Evolutionary conservation across 495 filamentous ascomycete genomes (phyloP), one percentile per base, ranked within the genome.

Genomic region (Hypoxylon cercidicola): DNA sequence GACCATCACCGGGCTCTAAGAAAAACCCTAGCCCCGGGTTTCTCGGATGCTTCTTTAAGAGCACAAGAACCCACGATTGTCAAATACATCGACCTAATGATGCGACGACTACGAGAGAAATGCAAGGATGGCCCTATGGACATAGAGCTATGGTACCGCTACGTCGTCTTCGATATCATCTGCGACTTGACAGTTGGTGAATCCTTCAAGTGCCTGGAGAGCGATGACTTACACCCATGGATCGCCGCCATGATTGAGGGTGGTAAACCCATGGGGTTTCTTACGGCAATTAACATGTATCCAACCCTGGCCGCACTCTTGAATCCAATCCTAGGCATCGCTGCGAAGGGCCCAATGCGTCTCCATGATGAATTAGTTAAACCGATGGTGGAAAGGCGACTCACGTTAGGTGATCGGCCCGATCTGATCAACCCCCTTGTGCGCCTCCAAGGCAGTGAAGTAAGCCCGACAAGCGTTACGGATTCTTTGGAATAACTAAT

Each of bases 141-240:
- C 34, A 69, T 79, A 30, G 68, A 60, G 12, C 49, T 43, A 20
- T 84, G 82, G 82, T 81, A 74, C 55, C 81, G 82, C 40, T 82
- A 74, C 44, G 74, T 69, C 6, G 82, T 82, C 0, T 85, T 85
- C 55, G 83, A 85, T 60, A 73, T 84, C 12, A 82, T 82, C 35
- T 81, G 83, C 2, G 83, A 86, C 49, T 62, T 86, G 6, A 73
- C 79, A 0, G 82, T 85, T 39, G 83, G 83, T 0, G 75, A 84
- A 53, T 72, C 81, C 0, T 84, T 86, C 47, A 72, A 72, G 4
- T 80, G 82, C 52, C 72, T 85, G 1, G 64, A 74, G 46, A 43
- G 69, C 16, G 69, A 60, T 37, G 43, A 70, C 34, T 70, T 74
- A 30, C 79, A 82, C 50, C 74, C 74, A 4, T 83, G 78, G 78